These are phyloP conservation scores for Talaromyces stipitatus DNA, from an alignment of 495 filamentous ascomycete species.

Conservation along the genomic window DNA sequence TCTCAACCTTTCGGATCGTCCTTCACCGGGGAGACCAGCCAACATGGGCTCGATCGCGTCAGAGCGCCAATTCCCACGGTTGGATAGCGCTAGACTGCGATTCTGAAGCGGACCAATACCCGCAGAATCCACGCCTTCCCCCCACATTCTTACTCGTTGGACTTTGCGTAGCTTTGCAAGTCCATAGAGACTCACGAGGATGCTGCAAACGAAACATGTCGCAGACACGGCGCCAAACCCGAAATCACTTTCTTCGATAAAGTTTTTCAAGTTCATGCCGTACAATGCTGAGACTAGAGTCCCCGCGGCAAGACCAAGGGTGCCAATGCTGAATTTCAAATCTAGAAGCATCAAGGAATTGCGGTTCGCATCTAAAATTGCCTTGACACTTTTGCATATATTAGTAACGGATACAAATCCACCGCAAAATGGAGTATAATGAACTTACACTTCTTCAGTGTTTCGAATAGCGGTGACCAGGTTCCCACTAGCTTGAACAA, in stretches of 20 bases:
- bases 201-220: conserved; percentile 63
- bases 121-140: conserved; percentile 24
- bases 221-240: conserved; percentile 72
- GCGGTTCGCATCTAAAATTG: conserved; percentile 93
- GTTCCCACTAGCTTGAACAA: conserved; percentile 89
- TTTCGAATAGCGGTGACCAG: conserved; percentile 93
- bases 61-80: conserved; percentile 37
- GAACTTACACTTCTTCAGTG: conserved; percentile 89
- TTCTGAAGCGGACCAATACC: conserved; percentile 22
- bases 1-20: conserved; percentile 33
- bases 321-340: conserved; percentile 92
- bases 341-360: conserved; percentile 98
- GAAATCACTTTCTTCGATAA: conserved; percentile 90
- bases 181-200: conserved; percentile 70
- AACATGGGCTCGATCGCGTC: conserved; percentile 40
- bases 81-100: conserved; percentile 18
- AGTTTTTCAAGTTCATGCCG: conserved; percentile 98
- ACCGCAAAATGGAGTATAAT: background rate
- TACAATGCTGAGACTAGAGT: conserved; percentile 95
- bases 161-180: conserved; percentile 75
- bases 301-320: conserved; percentile 82
- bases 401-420: background rate
- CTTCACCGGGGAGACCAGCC: conserved; percentile 39
- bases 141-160: conserved; percentile 86
- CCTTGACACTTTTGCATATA: conserved; percentile 61